Evolutionary conservation across 164 flowering plant genomes (phyloP), one percentile per base, ranked within the genome.

Genomic region (Litsea cubeba): DNA sequence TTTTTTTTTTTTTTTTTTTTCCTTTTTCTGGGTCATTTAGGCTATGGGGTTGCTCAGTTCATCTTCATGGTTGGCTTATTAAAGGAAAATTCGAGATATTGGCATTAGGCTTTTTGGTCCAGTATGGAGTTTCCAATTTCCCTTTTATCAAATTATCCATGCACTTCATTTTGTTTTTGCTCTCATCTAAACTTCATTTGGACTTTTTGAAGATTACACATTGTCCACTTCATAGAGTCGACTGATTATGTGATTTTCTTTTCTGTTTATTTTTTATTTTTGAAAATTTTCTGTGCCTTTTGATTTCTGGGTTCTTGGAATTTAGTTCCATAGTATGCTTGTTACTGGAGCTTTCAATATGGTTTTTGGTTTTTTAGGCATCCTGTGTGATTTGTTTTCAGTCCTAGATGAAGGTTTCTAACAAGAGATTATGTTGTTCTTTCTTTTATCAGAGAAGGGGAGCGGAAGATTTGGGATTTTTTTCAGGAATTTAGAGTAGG

Each of bases 271-370:
- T 32, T 51, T 40, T 40, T 40, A 40, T 40, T 40, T 40, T 40
- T 40, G 46, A 40, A 18, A 20, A 1, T n/a, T 26, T 60, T 67
- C 49, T 50, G 54, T 26, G 66, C 79, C 26, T 75, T 35, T 78
- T 79, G 81, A 69, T 72, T 40, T 77, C 40, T 68, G 72, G 75
- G 72, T 50, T 79, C 83, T 80, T 84, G 81, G 84, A 75, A 70
- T 6, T 75, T 62, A 54, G 28, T 63, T 54, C 2, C 60, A 62
- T 68, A 50, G 73, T 51, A 69, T 74, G 73, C 62, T 68, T 77
- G 69, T 78, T 72, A 72, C 74, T 58, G 71, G 68, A 73, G 75
- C 72, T 62, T 81, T 76, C 71, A 74, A 75, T 78, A 79, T 71
- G 80, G 76, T 30, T 14, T 14, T 72, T 23, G 18, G 2, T 1